These are phyloP conservation scores for Iris pallida DNA, from an alignment of 116 monocot species.

Conservation along the genomic window DNA sequence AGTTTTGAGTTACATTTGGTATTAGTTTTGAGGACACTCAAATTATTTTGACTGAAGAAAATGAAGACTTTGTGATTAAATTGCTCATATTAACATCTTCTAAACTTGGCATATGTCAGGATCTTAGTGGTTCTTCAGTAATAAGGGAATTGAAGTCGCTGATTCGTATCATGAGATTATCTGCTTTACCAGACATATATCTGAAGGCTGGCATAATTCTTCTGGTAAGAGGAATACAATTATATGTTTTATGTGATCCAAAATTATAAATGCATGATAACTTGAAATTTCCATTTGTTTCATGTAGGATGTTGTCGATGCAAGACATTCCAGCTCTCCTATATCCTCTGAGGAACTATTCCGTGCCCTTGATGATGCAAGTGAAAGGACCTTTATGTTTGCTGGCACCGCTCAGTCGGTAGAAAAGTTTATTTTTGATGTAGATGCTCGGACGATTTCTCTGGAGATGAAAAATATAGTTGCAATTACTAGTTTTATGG, in stretches of 20 bases:
- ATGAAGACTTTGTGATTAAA: no score
- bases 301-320: not conserved
- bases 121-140: not conserved
- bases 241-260: not conserved
- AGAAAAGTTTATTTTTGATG: slow-evolving; percentile 8
- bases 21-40: no score
- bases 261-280: not conserved
- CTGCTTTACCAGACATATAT: not conserved
- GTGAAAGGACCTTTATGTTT: not conserved
- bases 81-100: no score
- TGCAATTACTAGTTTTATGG: not conserved
- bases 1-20: no score
- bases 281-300: not conserved
- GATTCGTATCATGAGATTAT: not conserved
- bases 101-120: not conserved
- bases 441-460: not conserved
- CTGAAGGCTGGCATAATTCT: not conserved
- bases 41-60: no score
- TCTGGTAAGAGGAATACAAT: not conserved
- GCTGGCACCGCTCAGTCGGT: not conserved
- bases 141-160: not conserved
- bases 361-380: slow-evolving; percentile 3
- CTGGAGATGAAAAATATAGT: slow-evolving; percentile 3
- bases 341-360: not conserved
- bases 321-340: not conserved